Evolutionary conservation across 202 grass and related monocot genomes (phyloP).

Genomic region (Musa balbisiana): DNA sequence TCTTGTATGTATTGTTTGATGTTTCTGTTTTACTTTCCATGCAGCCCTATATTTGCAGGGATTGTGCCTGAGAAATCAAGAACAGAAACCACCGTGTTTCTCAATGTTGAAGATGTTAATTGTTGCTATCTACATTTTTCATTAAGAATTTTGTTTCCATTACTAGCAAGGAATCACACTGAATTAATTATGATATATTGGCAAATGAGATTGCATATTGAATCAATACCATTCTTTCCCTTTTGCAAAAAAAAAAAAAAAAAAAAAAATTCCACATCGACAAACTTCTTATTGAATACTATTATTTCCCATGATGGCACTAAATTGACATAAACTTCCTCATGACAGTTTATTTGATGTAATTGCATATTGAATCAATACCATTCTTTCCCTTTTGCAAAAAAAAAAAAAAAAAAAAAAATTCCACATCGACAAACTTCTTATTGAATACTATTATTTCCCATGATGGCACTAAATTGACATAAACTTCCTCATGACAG

Average conservation of each 20-base stretch:
- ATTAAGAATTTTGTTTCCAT: neutral
- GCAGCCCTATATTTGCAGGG: conserved; percentile 63
- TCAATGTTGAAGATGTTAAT: too few relatives aligned
- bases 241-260: too few relatives aligned
- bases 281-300: neutral
- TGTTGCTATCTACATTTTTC: too few relatives aligned
- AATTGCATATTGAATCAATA: too few relatives aligned
- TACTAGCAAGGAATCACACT: neutral
- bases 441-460: neutral
- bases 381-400: too few relatives aligned
- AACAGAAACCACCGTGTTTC: conserved; percentile 20
- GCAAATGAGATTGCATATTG: neutral
- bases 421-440: neutral
- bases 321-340: neutral
- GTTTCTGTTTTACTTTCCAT: neutral
- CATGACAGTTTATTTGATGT: neutral
- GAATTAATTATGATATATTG: neutral
- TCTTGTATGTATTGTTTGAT: neutral
- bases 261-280: too few relatives aligned
- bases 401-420: too few relatives aligned
- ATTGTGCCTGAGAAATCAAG: conserved; percentile 58
- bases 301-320: neutral
- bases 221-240: too few relatives aligned
- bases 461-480: neutral
- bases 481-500: neutral